These are phyloP conservation scores for Dipteronia sinensis DNA, from an alignment of 345 rosid genomes.

Conservation along the genomic window DNA sequence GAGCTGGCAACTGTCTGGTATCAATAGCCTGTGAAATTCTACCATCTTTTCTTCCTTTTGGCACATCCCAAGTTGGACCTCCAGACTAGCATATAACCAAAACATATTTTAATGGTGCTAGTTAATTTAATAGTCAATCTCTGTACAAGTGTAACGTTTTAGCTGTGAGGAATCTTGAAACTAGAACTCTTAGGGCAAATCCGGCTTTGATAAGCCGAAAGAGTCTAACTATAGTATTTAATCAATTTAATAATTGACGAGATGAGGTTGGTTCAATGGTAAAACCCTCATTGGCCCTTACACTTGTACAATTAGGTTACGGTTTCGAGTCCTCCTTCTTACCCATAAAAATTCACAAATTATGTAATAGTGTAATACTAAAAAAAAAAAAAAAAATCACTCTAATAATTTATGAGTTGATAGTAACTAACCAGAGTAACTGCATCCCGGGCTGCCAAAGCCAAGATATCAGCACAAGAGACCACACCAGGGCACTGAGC, in stretches of 20 bases:
- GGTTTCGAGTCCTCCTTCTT: too few species aligned
- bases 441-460: slow-evolving; percentile 85
- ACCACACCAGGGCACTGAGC: slow-evolving; percentile 74
- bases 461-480: slow-evolving; percentile 89
- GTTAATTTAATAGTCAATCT: neutral
- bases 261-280: too few species aligned
- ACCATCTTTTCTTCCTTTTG: slow-evolving; percentile 88
- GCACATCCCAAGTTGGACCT: slow-evolving; percentile 86
- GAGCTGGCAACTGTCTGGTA: slow-evolving; percentile 80
- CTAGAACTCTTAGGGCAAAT: too few species aligned
- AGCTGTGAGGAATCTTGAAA: too few species aligned
- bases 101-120: neutral
- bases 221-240: too few species aligned
- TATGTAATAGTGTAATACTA: too few species aligned
- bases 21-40: slow-evolving; percentile 77
- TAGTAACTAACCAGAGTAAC: slow-evolving; percentile 57
- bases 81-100: slow-evolving; percentile 58
- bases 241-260: too few species aligned
- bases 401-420: neutral
- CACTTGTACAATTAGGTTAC: too few species aligned
- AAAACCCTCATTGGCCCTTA: too few species aligned
- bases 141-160: neutral
- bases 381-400: too few species aligned
- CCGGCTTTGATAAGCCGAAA: too few species aligned
- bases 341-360: too few species aligned